Conservation (phyloP, 345 rosid genomes). For the Brassica juncea region DNA sequence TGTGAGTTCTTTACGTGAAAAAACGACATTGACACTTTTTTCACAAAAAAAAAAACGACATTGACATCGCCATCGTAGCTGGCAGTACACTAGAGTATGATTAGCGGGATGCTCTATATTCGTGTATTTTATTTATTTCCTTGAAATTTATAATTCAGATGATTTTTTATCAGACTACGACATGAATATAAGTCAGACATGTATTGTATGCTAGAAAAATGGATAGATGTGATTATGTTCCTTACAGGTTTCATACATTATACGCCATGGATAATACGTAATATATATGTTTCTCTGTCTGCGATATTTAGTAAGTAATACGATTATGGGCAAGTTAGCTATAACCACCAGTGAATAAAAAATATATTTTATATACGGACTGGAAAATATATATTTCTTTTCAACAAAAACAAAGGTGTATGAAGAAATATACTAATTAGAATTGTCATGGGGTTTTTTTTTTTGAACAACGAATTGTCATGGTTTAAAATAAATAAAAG, state of each 20-base stretch:
- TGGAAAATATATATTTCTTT: neutral
- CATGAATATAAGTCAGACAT: slow-evolving; percentile 16
- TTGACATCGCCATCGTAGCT: slow-evolving; percentile 8
- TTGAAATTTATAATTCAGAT: slow-evolving; percentile 5
- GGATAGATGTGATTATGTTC: neutral
- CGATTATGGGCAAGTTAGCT: slow-evolving; percentile 33
- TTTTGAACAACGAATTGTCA: neutral
- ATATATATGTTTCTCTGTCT: neutral
- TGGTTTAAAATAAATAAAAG: slow-evolving; percentile 33
- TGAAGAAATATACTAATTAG: neutral
- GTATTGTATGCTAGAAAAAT: slow-evolving; percentile 16
- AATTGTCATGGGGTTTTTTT: neutral
- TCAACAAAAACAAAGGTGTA: slow-evolving; percentile 21
- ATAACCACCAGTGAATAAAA: slow-evolving; percentile 1
- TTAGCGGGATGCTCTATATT: slow-evolving; percentile 8
- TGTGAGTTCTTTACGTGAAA: slow-evolving; percentile 22
- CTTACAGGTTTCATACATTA: no score
- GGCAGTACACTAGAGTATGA: neutral
- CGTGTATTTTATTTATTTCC: neutral
- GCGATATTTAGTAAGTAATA: neutral
- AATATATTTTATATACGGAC: neutral
- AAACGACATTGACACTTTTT: neutral
- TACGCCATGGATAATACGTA: neutral
- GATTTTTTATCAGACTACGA: slow-evolving; percentile 8
- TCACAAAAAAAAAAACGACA: slow-evolving; percentile 4